These are phyloP conservation scores for Candida suzukii DNA, from an alignment of 805 yeast species.

Conservation along the genomic window DNA sequence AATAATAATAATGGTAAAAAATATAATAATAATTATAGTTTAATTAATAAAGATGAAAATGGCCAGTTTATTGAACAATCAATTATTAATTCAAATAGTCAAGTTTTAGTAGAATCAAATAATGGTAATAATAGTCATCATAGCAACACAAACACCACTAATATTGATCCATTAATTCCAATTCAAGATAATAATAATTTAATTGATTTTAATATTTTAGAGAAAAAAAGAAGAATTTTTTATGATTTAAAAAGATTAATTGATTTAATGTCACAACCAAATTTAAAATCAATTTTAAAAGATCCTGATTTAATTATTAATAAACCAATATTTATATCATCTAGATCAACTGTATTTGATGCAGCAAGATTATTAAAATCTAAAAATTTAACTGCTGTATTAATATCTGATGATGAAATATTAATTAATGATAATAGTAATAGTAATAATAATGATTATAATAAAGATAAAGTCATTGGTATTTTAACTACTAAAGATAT, in stretches of 20 bases:
- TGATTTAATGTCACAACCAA: constrained; percentile 35
- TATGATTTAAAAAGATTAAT: constrained; percentile 29
- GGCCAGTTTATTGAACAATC: constrained; percentile 11
- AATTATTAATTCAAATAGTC: constrained; percentile 6
- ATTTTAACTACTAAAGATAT: constrained; percentile 40
- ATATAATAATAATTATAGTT: constrained; percentile 6
- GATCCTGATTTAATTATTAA: constrained; percentile 18
- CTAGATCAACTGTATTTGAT: constrained; percentile 27
- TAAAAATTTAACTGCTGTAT: constrained; percentile 32
- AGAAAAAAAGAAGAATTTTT: constrained; percentile 20
- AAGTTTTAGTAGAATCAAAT: not conserved
- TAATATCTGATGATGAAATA: constrained; percentile 32
- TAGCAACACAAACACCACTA: too few species aligned
- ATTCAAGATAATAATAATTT: constrained; percentile 4
- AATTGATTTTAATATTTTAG: constrained; percentile 18
- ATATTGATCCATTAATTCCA: constrained; percentile 12
- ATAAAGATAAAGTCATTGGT: constrained; percentile 32
- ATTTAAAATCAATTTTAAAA: constrained; percentile 22
- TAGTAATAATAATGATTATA: not conserved
- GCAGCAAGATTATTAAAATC: constrained; percentile 35
- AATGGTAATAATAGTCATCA: too few species aligned
- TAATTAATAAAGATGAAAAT: constrained; percentile 1
- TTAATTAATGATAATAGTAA: constrained; percentile 27
- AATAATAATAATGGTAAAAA: constrained; percentile 4
- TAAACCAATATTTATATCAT: constrained; percentile 28